phyloP scores from a whole-genome alignment of 164 flowering plant genomes.

The Magnolia changhungtana region DNA sequence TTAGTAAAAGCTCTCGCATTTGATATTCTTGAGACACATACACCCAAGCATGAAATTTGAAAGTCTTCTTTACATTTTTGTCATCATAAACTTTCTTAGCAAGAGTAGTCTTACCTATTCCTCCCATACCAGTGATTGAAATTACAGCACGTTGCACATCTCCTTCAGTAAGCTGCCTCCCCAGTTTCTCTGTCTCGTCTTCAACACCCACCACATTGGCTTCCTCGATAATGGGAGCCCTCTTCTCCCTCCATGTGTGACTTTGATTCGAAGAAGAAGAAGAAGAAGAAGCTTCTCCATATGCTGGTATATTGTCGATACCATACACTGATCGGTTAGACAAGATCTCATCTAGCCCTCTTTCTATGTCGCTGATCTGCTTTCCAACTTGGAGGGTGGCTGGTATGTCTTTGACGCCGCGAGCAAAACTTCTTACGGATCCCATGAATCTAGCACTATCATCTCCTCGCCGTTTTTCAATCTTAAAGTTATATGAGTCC shows the following conservation, averaged over 20 bases:
- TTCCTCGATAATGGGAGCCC: slow-evolving; percentile 7
- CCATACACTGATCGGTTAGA: background rate
- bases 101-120: slow-evolving; percentile 18
- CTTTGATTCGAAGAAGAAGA: slow-evolving; percentile 24
- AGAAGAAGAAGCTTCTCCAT: slow-evolving; percentile 11
- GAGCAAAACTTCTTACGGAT: background rate
- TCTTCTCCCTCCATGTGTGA: slow-evolving; percentile 1
- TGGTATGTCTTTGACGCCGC: slow-evolving; percentile 14
- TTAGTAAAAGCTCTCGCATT: background rate
- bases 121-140: slow-evolving; percentile 15
- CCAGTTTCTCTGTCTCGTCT: background rate
- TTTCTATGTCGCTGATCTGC: slow-evolving; percentile 37
- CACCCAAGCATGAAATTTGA: slow-evolving; percentile 18
- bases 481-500: background rate
- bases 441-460: background rate
- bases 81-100: slow-evolving; percentile 17
- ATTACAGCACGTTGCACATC: background rate
- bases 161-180: background rate
- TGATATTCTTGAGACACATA: slow-evolving; percentile 6
- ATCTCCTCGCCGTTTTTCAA: background rate
- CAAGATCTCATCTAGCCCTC: slow-evolving; percentile 16
- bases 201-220: slow-evolving; percentile 6
- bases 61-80: background rate
- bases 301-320: slow-evolving; percentile 1
- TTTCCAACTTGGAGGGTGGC: slow-evolving; percentile 23